Evolutionary conservation across 2,329 filamentous ascomycete species (phyloP).

Genomic region (Aspergillus sp.): DNA sequence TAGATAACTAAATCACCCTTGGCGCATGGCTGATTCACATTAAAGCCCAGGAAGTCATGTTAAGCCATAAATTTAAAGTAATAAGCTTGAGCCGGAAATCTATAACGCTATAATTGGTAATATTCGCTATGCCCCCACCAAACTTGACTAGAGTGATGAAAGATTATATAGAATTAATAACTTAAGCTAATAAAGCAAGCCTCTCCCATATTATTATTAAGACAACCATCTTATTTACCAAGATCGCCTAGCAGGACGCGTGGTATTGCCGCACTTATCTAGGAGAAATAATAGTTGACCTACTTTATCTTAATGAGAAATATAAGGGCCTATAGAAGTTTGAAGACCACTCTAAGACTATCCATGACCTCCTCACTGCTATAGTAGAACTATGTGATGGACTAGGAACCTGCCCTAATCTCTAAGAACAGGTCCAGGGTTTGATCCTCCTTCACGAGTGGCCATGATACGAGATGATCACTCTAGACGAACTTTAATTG

Average conservation of each 20-base stretch:
- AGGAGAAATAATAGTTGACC: constrained; percentile 2
- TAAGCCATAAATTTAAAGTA: background rate
- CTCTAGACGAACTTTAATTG: constrained; percentile 1
- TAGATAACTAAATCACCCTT: constrained; percentile 5
- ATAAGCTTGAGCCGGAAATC: background rate
- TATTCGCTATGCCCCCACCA: background rate
- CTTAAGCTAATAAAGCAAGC: constrained; percentile 2
- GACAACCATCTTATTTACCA: background rate
- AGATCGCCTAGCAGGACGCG: background rate
- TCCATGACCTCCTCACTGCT: constrained; percentile 3
- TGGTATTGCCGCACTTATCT: constrained; percentile 4
- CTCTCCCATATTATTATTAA: constrained; percentile 2
- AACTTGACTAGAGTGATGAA: background rate
- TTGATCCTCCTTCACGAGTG: constrained; percentile 3
- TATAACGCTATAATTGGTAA: background rate
- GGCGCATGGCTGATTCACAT: constrained; percentile 2
- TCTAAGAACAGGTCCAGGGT: constrained; percentile 2
- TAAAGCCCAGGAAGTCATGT: background rate
- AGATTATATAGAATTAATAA: constrained; percentile 1
- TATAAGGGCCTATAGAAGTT: background rate
- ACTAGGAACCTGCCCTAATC: constrained; percentile 4
- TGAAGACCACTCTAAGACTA: background rate
- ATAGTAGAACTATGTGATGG: background rate
- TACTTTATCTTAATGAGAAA: background rate
- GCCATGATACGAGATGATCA: background rate